Conservation (phyloP, 139 green algal species). For the Micractinium sp. region DNA sequence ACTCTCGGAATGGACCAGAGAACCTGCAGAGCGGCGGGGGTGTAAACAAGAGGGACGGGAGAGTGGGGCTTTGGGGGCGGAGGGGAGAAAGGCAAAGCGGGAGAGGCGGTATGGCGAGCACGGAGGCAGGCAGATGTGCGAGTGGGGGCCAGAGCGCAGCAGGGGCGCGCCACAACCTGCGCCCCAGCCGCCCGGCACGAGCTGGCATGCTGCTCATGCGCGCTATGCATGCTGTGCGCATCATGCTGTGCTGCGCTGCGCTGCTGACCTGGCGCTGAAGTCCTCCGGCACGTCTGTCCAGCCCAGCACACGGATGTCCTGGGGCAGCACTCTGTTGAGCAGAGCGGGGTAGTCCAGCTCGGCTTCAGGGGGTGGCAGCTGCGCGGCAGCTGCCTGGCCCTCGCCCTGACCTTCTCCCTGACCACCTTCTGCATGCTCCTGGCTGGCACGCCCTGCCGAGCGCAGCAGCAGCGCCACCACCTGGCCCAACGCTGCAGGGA, state of each 20-base stretch:
- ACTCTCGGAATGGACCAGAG: too few relatives aligned
- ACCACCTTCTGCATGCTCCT: slow-evolving; percentile 11
- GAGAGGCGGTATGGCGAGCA: too few relatives aligned
- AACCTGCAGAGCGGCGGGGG: too few relatives aligned
- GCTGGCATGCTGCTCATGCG: neutral
- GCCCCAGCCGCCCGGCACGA: neutral
- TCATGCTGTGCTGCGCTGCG: neutral
- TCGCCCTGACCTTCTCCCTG: too few relatives aligned
- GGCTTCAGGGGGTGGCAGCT: slow-evolving; percentile 8
- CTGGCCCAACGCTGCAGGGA: slow-evolving; percentile 65
- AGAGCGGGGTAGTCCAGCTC: slow-evolving; percentile 88
- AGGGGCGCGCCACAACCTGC: neutral
- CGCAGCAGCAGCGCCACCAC: slow-evolving; percentile 84
- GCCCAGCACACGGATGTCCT: slow-evolving; percentile 82
- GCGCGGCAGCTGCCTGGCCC: too few relatives aligned
- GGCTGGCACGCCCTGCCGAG: slow-evolving; percentile 49
- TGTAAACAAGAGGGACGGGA: too few relatives aligned
- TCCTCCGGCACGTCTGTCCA: slow-evolving; percentile 72
- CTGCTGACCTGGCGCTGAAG: slow-evolving; percentile 81
- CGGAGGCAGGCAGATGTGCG: too few relatives aligned
- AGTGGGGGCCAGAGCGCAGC: neutral
- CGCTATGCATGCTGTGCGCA: neutral
- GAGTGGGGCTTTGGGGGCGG: too few relatives aligned
- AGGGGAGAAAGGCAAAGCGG: too few relatives aligned
- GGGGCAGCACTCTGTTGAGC: slow-evolving; percentile 69